Evolutionary conservation across 2,329 filamentous ascomycete species (phyloP).

Genomic region (Orbilia brochopaga): DNA sequence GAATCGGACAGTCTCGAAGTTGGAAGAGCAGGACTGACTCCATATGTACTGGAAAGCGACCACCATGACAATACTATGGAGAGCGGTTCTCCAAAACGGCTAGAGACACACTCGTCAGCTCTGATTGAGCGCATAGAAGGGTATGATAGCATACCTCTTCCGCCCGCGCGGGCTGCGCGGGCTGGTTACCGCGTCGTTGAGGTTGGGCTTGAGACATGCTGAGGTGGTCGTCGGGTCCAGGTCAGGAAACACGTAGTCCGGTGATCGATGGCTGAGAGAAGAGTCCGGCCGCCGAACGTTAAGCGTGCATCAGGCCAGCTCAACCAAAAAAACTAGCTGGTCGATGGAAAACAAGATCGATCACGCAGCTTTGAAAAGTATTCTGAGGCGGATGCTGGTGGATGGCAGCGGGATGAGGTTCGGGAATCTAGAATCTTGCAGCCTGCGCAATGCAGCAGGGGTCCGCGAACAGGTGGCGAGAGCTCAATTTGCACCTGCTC

Average conservation of each 20-base stretch:
- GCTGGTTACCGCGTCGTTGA: conserved; percentile 30
- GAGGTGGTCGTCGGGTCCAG: conserved; percentile 4
- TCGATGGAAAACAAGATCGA: not conserved
- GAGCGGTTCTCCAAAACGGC: conserved; percentile 38
- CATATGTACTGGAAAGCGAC: conserved; percentile 66
- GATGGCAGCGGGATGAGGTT: not conserved
- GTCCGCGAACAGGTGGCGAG: not conserved
- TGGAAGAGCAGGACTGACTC: conserved; percentile 61
- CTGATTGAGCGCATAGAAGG: not conserved
- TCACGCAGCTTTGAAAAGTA: not conserved
- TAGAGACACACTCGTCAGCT: conserved; percentile 58
- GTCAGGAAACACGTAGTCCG: not conserved
- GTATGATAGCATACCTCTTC: conserved; percentile 23
- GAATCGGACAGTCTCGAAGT: not conserved
- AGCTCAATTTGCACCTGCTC: not conserved
- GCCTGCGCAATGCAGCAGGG: not conserved
- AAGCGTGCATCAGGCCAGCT: conserved; percentile 1
- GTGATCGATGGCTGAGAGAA: not conserved
- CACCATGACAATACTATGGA: conserved; percentile 64
- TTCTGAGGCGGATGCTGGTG: not conserved
- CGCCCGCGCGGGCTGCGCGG: conserved; percentile 15
- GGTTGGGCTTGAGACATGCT: conserved; percentile 12
- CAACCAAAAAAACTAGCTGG: not conserved
- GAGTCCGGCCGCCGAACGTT: not conserved
- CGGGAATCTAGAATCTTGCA: not conserved